Base-by-base conservation (phyloP, 495 filamentous ascomycete genomes). In the Aspergillus avenaceus region DNA sequence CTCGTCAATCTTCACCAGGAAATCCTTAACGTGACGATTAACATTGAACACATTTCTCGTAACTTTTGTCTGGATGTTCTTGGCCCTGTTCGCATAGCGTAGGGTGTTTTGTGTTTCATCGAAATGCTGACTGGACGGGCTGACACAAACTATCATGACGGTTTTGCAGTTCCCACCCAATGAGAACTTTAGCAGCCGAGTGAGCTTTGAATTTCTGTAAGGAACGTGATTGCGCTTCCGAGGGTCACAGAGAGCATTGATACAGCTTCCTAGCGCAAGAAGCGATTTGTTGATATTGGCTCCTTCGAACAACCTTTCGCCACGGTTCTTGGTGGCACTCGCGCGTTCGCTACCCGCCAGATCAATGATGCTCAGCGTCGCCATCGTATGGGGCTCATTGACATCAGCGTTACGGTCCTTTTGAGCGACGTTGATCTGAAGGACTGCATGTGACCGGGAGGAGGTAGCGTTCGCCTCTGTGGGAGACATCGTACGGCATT, bases 41-140 rank as follows among this genome's bases (percentile, higher is more conserved):
- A 99, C 95, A 61, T 99, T 99, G 75, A 93, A 97, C 2, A 97
- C 95, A 63, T 99, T 99, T 55, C 91, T 81, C 16, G 93, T 97
- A 31, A 96, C 89, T 75, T 99, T 99, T 18, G 93, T 99, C 73
- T 99, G 95, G 62, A 99, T 99, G 63, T 99, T 99, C 79, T 99
- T 99, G 19, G 93, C 93, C 52, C 93, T 77, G 66, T 99, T 97
- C 46, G 93, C 93, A 65, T 99, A 99, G 57, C 95, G 88, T 13
- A 99, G 73, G 2, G 93, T 99, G 61, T 99, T 99, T 56, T 99
- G 93, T 0, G 93, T 99, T 62, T 99, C 93, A 62, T 99, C 93
- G 62, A 95, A 99, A 68, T 99, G 93, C 32, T 87, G 85, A 63
- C 93, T 97, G 7, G 91, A 96, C 12, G 93, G 93, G 60, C 90